Evolutionary conservation across 164 flowering plant genomes (phyloP), one percentile per base, ranked within the genome.

Genomic region (Santalum album): DNA sequence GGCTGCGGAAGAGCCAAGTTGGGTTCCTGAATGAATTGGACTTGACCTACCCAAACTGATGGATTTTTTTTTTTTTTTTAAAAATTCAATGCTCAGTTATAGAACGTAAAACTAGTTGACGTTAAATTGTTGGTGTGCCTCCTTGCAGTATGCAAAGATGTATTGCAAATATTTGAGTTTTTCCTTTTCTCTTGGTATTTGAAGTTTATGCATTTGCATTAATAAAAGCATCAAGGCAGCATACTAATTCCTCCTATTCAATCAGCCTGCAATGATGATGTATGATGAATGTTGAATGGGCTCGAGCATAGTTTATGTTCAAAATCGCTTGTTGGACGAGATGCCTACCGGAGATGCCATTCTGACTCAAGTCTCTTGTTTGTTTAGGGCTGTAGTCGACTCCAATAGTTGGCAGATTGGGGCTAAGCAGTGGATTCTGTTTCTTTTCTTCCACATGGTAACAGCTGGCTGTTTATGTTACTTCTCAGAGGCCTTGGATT

Each of bases 371-470:
- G n/a, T n/a, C n/a, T n/a, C n/a, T n/a, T n/a, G n/a, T 56, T 20
- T 57, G 51, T 57, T 32, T 63, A 63, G 66, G 66, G 40, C 57
- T 51, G 53, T 63, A 57, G 51, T 24, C 35, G 47, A 50, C 53
- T 36, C 60, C 22, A 23, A 12, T 39, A 12, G 16, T 46, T 49
- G 60, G 52, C 51, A 15, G 34, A 10, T 52, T 42, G 22, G 4
- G 34, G 23, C 40, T 19, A 25, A 20, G 27, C 2, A 6, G 27
- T 6, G 40, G 7, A 12, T 36, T 1, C 12, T 36, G 40, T 36
- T 14, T 5, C 7, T 15, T 12, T 36, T 36, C 15, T 36, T 6
- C 16, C 40, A n/a, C n/a, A n/a, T n/a, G n/a, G n/a, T n/a, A n/a
- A n/a, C n/a, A n/a, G n/a, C n/a, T n/a, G n/a, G n/a, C n/a, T n/a